Base-by-base conservation (phyloP, 2,329 filamentous ascomycete genomes). In the Plenodomus lindquistii region DNA sequence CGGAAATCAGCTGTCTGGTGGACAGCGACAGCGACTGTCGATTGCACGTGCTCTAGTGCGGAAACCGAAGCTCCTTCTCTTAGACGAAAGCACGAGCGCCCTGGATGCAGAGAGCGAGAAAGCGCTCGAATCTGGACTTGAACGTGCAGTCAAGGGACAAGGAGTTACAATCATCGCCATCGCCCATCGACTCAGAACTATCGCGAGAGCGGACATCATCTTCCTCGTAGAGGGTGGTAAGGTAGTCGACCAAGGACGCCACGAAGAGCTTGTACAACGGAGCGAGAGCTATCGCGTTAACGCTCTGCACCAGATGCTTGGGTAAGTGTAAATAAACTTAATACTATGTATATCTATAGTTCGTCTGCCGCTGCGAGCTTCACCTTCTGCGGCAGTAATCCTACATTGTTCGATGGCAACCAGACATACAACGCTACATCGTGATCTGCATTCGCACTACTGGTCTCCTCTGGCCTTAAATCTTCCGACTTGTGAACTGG, bases 281-380 rank as follows among this genome's bases (percentile, higher is more conserved):
- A 77, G 73, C 48, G 77, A 79, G 59, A 77, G 71, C 44, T 81
- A 81, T 57, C 73, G 77, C 21, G 72, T 73, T 10, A 81, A 78
- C 63, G 78, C 76, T 17, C 66, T 79, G 40, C 75, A 78, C 53
- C 78, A 81, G 56, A 77, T 75, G 57, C 43, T 79, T 42, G 73
- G 69, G 16, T 70, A 48, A 57, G 35, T n/a, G 41, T 29, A 42
- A 13, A 40, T 50, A n/a, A 34, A n/a, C 42, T 46, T 52, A 48
- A 37, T 44, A 37, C 43, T 40, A 40, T 13, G 24, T 48, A 20
- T 37, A 45, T 16, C 44, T 44, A 10, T 13, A 35, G 19, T 13
- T 38, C 11, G 4, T 31, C 11, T 16, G 5, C 22, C n/a, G 43
- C 20, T 13, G 48, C 59, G 29, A 62, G 44, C 20, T 59, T 29